Percentiles rank a stretch among this genome's conserved stretches.
Conservation (phyloP, 164 flowering plant genomes). For the Malania oleifera region DNA sequence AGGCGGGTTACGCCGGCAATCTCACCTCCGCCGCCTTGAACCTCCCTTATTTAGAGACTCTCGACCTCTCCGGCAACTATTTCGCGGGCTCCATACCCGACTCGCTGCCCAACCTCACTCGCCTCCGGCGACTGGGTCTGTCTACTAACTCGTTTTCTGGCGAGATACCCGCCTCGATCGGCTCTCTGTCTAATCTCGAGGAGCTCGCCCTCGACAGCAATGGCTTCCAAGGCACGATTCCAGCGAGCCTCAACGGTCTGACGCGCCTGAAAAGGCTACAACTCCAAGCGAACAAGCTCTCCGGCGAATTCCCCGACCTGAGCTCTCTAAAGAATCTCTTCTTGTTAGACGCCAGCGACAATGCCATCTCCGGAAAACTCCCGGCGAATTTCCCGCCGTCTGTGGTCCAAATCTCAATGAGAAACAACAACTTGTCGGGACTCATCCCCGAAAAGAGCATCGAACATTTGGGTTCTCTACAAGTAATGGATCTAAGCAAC, state of each 20-base stretch:
- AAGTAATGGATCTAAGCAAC: constrained; percentile 78
- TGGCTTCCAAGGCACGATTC: constrained; percentile 47
- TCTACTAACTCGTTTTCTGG: constrained; percentile 78
- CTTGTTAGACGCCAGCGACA: constrained; percentile 62
- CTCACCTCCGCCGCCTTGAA: constrained; percentile 39
- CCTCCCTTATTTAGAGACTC: constrained; percentile 55
- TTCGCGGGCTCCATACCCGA: constrained; percentile 57
- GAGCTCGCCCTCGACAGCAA: constrained; percentile 77
- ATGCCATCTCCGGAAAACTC: constrained; percentile 54
- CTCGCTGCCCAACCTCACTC: constrained; percentile 49
- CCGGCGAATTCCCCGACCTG: constrained; percentile 62
- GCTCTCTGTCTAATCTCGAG: constrained; percentile 43
- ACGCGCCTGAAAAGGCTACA: constrained; percentile 50
- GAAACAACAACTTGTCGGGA: constrained; percentile 60
- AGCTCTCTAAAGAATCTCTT: constrained; percentile 34
- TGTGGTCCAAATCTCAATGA: constrained; percentile 51
- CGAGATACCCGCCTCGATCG: constrained; percentile 54
- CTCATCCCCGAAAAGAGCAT: constrained; percentile 33
- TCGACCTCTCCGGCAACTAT: constrained; percentile 63
- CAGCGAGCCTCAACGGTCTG: constrained; percentile 39
- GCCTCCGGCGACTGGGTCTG: constrained; percentile 52
- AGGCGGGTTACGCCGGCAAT: constrained; percentile 70
- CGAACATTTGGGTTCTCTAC: constrained; percentile 24
- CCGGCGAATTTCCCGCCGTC: constrained; percentile 47
- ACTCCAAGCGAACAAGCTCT: constrained; percentile 56